Evolutionary conservation across 805 yeast genomes (phyloP).

Genomic region (Yarrowia deformans): DNA sequence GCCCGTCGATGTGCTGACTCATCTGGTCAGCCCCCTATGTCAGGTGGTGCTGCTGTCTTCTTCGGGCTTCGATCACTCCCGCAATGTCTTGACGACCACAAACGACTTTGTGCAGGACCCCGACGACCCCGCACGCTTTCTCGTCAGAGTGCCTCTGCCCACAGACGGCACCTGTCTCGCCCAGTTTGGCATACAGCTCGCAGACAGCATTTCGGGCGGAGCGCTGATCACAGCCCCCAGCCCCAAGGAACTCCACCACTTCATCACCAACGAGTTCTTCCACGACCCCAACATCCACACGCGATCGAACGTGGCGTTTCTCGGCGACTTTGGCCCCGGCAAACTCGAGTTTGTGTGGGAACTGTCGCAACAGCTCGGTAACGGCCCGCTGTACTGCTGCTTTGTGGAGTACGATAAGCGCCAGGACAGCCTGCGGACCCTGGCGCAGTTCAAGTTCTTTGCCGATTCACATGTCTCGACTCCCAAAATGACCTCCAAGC

Average conservation of each 20-base stretch:
- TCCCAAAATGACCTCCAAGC: not conserved
- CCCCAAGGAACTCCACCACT: constrained; percentile 46
- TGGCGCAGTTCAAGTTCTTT: constrained; percentile 49
- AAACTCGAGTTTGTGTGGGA: constrained; percentile 49
- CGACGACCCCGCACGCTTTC: constrained; percentile 37
- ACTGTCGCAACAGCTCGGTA: constrained; percentile 42
- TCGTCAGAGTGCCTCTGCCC: constrained; percentile 44
- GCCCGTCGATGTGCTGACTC: constrained; percentile 31
- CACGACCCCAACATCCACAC: constrained; percentile 52
- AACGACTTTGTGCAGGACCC: constrained; percentile 41
- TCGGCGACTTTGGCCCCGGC: constrained; percentile 48
- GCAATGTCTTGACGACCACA: not conserved
- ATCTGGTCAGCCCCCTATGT: constrained; percentile 2
- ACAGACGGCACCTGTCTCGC: constrained; percentile 39
- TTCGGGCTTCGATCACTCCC: not conserved
- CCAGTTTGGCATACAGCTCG: constrained; percentile 42
- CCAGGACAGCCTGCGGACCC: constrained; percentile 48
- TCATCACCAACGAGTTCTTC: constrained; percentile 50
- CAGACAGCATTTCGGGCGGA: constrained; percentile 45
- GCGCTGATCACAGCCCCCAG: constrained; percentile 49
- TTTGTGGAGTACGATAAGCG: constrained; percentile 53
- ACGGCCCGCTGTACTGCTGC: constrained; percentile 50
- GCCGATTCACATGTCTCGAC: not conserved
- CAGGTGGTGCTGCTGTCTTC: not conserved
- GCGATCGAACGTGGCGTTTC: constrained; percentile 50